Conservation (phyloP, 495 filamentous ascomycete species). For the Aspergillus heteromorphus region DNA sequence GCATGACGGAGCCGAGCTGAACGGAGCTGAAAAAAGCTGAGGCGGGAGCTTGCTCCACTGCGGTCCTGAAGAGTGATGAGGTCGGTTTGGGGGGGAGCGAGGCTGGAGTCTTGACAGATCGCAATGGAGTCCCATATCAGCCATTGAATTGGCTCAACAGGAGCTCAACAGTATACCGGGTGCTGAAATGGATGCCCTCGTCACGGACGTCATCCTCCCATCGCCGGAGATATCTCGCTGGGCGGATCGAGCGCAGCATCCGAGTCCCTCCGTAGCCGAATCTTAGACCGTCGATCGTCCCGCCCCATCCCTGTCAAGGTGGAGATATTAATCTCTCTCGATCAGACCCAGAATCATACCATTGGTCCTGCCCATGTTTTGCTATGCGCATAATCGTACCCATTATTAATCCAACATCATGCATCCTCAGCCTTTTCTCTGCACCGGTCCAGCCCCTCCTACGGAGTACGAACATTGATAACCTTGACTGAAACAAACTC, state of each 20-base stretch:
- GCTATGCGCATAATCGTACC: too few species aligned
- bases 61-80: too few species aligned
- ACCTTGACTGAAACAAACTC: neutral
- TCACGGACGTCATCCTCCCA: too few species aligned
- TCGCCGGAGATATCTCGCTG: too few species aligned
- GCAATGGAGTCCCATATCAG: too few species aligned
- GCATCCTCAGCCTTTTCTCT: neutral
- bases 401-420: neutral
- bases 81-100: too few species aligned
- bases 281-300: neutral
- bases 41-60: neutral
- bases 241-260: too few species aligned
- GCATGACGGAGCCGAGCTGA: neutral
- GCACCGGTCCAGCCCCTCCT: slow-evolving; percentile 44
- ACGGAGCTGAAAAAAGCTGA: neutral
- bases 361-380: too few species aligned
- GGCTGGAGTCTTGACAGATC: too few species aligned
- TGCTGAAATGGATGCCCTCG: too few species aligned
- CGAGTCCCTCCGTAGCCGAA: neutral
- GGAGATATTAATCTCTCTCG: neutral
- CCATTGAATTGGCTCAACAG: too few species aligned
- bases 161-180: too few species aligned
- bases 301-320: neutral
- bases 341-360: neutral
- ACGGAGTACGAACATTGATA: slow-evolving; percentile 12